Percentiles rank a stretch among this genome's conserved stretches.
These are phyloP conservation scores for Aphanoascus verrucosus DNA, from an alignment of 2,329 filamentous ascomycete species.

Conservation along the genomic window DNA sequence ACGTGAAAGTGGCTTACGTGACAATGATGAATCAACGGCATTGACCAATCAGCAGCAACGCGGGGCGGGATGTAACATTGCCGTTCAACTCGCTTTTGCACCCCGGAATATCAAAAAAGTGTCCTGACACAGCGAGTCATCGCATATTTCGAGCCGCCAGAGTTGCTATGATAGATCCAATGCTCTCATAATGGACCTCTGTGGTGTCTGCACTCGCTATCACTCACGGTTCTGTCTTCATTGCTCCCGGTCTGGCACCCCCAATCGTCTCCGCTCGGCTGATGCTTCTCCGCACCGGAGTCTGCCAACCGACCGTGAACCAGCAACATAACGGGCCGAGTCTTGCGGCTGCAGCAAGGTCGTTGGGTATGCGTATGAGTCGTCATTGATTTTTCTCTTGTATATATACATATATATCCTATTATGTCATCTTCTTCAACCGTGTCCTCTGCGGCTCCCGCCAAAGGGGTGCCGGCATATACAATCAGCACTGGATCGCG, in stretches of 20 bases:
- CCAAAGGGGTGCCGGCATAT: conserved; percentile 10
- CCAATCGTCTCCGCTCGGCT: not conserved
- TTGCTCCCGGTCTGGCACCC: not conserved
- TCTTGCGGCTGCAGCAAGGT: not conserved
- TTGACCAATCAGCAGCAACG: not conserved
- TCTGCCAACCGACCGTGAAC: not conserved
- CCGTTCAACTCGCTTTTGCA: not conserved
- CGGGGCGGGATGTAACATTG: conserved; percentile 1
- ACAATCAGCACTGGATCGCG: conserved; percentile 36
- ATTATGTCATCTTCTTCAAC: conserved; percentile 10
- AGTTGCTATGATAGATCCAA: conserved; percentile 2
- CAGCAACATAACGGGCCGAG: conserved; percentile 1
- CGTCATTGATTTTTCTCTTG: not conserved
- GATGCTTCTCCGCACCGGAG: conserved; percentile 7
- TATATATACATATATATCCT: not conserved
- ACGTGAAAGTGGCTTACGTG: not conserved
- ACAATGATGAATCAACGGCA: not conserved
- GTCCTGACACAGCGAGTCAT: not conserved
- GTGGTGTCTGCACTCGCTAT: not conserved
- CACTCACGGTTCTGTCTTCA: not conserved
- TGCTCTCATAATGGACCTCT: conserved; percentile 6
- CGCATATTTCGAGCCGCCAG: not conserved
- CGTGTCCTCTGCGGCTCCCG: not conserved
- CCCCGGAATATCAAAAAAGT: conserved; percentile 2
- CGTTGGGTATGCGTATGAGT: not conserved